These are phyloP conservation scores for Prunus padus DNA, from an alignment of 306 rosid genomes.

Conservation along the genomic window DNA sequence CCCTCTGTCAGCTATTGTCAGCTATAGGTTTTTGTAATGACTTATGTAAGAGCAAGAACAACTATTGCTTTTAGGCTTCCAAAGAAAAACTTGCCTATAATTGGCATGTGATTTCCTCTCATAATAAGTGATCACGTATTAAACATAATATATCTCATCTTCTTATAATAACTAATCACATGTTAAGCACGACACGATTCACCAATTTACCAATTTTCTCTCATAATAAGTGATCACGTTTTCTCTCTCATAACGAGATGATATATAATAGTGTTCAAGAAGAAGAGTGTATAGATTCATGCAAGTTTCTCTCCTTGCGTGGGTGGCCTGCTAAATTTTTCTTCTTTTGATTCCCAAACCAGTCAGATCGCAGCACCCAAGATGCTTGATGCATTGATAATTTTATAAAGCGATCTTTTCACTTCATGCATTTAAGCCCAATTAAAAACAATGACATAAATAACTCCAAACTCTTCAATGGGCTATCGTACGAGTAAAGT, in stretches of 20 bases:
- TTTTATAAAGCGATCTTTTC: neutral
- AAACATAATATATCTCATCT: too few relatives aligned
- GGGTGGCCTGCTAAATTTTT: neutral
- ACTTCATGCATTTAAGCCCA: neutral
- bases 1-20: neutral
- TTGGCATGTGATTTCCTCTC: neutral
- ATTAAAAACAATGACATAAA: neutral
- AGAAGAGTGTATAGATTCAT: too few relatives aligned
- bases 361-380: neutral
- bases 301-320: too few relatives aligned
- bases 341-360: neutral
- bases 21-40: neutral
- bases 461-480: neutral
- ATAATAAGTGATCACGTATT: too few relatives aligned
- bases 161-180: too few relatives aligned
- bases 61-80: neutral
- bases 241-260: too few relatives aligned
- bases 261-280: too few relatives aligned
- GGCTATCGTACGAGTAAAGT: neutral
- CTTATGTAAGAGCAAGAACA: neutral
- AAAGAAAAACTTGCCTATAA: neutral
- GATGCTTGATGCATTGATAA: neutral
- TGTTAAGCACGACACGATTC: too few relatives aligned
- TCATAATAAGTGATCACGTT: too few relatives aligned
- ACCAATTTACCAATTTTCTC: too few relatives aligned